Evolutionary conservation across 768 basidiomycete species (phyloP), one percentile per base, ranked within the genome.

Genomic region (Candolleomyces efflorescens): DNA sequence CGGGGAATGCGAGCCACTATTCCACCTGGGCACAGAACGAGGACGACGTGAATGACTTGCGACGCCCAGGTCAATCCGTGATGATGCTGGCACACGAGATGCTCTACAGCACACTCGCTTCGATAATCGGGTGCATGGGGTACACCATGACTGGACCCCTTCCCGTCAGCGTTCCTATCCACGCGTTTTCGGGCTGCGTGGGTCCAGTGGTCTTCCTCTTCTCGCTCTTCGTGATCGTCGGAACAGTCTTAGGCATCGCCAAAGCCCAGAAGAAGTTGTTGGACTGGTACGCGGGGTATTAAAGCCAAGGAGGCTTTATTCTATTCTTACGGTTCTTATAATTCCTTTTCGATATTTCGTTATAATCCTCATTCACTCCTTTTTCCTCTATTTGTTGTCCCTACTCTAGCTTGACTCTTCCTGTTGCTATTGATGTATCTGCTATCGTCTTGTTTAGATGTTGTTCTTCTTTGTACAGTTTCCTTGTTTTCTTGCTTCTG

Each of bases 211-310:
- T 53, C 38, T 45, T 18, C 41, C 32, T 44, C 37, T 18, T 17
- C n/a, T 13, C 12, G 4, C 55, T 56, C 37, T 38, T 20, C 37
- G 10, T 22, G 37, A 11, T 38, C 2, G 52, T 53, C 13, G 52
- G 52, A 12, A 22, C 38, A 11, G 27, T 22, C 5, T 53, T 37
- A 18, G 20, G 52, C 24, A 18, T 41, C 23, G 10, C 13, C 17
- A 15, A 37, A 18, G 20, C 52, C n/a, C 22, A 53, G n/a, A 53
- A 53, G 38, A 53, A 53, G 22, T 18, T 22, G 10, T 12, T 53
- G 52, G 54, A 55, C 44, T 55, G 54, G 54, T 55, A 46, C 22
- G 24, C 52, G 15, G 52, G 52, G 22, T 53, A 53, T 37, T 53
- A 53, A 32, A 32, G 32, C 32, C 32, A 32, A 7, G 32, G 32